phyloP scores from a whole-genome alignment of 768 basidiomycete genomes.

The Boletellus emodensis region DNA sequence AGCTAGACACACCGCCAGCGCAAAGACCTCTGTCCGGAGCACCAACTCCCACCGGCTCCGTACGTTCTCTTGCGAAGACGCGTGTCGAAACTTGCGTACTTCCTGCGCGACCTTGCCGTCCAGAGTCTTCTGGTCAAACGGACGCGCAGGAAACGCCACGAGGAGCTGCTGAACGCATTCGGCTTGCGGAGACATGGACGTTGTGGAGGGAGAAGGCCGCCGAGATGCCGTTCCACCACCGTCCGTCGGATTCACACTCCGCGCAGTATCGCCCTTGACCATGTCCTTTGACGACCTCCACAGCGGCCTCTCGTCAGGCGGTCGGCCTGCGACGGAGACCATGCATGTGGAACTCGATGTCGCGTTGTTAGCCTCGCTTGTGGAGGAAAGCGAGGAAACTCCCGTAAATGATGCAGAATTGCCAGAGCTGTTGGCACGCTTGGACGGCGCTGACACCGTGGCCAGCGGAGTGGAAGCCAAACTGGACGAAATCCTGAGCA shows the following conservation, averaged over 20 bases:
- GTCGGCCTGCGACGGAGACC: constrained; percentile 1
- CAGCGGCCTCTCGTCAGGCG: constrained; percentile 7
- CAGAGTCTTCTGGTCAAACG: constrained; percentile 46
- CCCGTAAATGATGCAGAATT: constrained; percentile 41
- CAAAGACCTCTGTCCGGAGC: constrained; percentile 67
- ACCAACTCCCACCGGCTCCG: constrained; percentile 75
- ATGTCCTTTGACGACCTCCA: constrained; percentile 29
- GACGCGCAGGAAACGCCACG: constrained; percentile 46
- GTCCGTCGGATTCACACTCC: constrained; percentile 10
- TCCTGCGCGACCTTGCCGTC: constrained; percentile 47
- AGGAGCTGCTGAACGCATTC: constrained; percentile 50
- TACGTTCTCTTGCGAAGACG: constrained; percentile 52
- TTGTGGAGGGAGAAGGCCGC: constrained; percentile 3
- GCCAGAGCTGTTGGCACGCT: constrained; percentile 47
- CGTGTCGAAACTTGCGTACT: constrained; percentile 39
- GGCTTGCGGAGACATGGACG: constrained; percentile 48
- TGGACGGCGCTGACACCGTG: constrained; percentile 56
- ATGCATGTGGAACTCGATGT: constrained; percentile 37
- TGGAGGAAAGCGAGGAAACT: constrained; percentile 23
- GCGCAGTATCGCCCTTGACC: constrained; percentile 15
- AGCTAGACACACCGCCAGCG: constrained; percentile 55
- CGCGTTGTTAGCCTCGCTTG: constrained; percentile 28
- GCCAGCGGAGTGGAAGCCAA: constrained; percentile 59
- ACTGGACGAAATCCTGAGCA: constrained; percentile 57
- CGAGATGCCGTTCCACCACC: constrained; percentile 23